phyloP scores from a whole-genome alignment of 2,329 filamentous ascomycete species.

The Pezicula carpinea region DNA sequence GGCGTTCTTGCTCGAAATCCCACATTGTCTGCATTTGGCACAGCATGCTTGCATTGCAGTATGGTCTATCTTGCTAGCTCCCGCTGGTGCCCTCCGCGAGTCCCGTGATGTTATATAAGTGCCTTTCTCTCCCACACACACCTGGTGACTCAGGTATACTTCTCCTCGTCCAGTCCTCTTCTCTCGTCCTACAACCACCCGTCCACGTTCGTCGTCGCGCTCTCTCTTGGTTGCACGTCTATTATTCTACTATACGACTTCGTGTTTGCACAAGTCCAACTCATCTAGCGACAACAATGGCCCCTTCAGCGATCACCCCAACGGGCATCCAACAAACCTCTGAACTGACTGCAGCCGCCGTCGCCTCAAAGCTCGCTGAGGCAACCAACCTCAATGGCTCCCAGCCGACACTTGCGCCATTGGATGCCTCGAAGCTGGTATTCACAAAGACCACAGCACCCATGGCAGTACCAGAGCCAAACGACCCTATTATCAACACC shows the following conservation, averaged over 20 bases:
- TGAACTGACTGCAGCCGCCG: constrained; percentile 47
- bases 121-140: too few relatives aligned
- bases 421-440: constrained; percentile 58
- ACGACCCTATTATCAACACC: constrained; percentile 32
- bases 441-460: constrained; percentile 48
- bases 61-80: too few relatives aligned
- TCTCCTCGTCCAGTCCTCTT: too few relatives aligned
- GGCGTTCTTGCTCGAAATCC: too few relatives aligned
- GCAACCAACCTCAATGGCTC: constrained; percentile 54
- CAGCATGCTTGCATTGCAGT: too few relatives aligned
- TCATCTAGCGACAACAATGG: constrained; percentile 32
- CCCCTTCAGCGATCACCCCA: constrained; percentile 41
- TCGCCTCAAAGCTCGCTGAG: constrained; percentile 41
- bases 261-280: background rate
- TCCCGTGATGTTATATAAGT: too few relatives aligned
- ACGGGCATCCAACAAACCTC: constrained; percentile 38
- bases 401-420: constrained; percentile 45
- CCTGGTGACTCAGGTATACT: too few relatives aligned
- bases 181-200: too few relatives aligned
- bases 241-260: background rate
- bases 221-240: too few relatives aligned
- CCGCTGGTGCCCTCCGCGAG: too few relatives aligned
- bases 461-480: constrained; percentile 45
- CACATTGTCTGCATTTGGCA: too few relatives aligned
- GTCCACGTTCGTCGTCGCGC: too few relatives aligned